Percentiles rank a stretch among this genome's conserved stretches.
phyloP scores from a whole-genome alignment of 1,139 yeast species.

The Suhomyces kunorum region DNA sequence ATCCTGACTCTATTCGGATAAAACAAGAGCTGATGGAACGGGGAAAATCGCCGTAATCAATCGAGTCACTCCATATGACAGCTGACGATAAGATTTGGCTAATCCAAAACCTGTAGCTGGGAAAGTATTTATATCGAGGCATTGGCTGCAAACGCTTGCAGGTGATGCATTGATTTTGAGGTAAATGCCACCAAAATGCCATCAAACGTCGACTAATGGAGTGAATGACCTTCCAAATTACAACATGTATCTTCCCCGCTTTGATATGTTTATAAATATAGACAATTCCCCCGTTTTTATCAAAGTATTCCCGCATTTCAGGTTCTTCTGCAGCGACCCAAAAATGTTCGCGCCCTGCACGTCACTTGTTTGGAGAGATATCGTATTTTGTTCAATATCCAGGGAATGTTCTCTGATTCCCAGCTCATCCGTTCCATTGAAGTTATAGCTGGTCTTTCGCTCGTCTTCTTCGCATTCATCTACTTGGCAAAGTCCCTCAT shows the following conservation, averaged over 20 bases:
- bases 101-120: too few species aligned
- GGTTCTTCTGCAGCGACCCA: neutral
- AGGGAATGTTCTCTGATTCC: slow-evolving; percentile 7
- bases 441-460: slow-evolving; percentile 1
- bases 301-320: neutral
- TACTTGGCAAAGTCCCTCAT: slow-evolving; percentile 8
- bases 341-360: slow-evolving; percentile 2
- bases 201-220: too few species aligned
- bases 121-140: too few species aligned
- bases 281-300: neutral
- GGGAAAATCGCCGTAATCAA: too few species aligned
- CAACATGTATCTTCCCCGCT: too few species aligned
- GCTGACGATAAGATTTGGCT: too few species aligned
- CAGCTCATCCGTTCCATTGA: slow-evolving; percentile 3
- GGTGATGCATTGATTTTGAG: neutral
- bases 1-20: too few species aligned
- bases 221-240: too few species aligned
- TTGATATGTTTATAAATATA: neutral
- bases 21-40: too few species aligned
- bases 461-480: slow-evolving; percentile 6
- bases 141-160: neutral
- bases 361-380: neutral
- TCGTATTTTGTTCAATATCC: neutral
- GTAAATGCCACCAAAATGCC: too few species aligned
- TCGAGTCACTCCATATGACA: neutral